A percentile compares a stretch with the other conserved stretches of the same genome.
These are phyloP conservation scores for Cutaneotrichosporon dermatis DNA, from an alignment of 1,284 basidiomycete genomes.

Conservation along the genomic window DNA sequence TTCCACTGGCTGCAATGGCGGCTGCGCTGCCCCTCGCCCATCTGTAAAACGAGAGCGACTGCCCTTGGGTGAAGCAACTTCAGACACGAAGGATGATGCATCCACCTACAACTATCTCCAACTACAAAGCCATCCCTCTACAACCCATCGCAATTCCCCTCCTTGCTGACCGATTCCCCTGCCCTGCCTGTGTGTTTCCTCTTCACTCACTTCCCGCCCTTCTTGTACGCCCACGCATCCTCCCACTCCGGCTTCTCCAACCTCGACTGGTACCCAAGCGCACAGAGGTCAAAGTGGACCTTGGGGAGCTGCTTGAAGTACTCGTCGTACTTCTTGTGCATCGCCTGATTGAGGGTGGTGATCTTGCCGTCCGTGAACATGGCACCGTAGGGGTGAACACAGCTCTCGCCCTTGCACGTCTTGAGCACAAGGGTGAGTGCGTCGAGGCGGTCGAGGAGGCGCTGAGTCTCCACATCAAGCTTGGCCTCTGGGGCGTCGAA, in stretches of 20 bases:
- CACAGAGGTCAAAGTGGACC: constrained; percentile 28
- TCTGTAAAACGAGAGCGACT: no score
- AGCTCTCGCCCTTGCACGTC: constrained; percentile 32
- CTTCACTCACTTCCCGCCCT: no score
- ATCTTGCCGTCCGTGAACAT: constrained; percentile 27
- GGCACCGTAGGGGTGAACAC: constrained; percentile 28
- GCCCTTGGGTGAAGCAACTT: no score
- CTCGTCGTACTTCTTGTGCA: constrained; percentile 22
- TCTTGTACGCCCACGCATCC: neutral
- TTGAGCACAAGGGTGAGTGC: constrained; percentile 39
- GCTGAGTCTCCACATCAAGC: neutral
- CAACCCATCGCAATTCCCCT: no score
- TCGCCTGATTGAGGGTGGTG: constrained; percentile 19
- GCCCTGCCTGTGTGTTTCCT: no score
- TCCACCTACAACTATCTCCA: no score
- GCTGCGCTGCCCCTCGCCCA: no score
- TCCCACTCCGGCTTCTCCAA: constrained; percentile 29
- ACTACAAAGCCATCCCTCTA: no score
- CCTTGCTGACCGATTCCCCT: no score
- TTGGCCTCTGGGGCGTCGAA: neutral
- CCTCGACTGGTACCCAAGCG: constrained; percentile 25
- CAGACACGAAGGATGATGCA: no score
- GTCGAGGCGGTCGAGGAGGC: constrained; percentile 28
- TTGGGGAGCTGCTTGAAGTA: constrained; percentile 34
- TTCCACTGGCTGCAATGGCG: no score